phyloP scores from a whole-genome alignment of 1,284 basidiomycete species.

The Ustilago nuda region DNA sequence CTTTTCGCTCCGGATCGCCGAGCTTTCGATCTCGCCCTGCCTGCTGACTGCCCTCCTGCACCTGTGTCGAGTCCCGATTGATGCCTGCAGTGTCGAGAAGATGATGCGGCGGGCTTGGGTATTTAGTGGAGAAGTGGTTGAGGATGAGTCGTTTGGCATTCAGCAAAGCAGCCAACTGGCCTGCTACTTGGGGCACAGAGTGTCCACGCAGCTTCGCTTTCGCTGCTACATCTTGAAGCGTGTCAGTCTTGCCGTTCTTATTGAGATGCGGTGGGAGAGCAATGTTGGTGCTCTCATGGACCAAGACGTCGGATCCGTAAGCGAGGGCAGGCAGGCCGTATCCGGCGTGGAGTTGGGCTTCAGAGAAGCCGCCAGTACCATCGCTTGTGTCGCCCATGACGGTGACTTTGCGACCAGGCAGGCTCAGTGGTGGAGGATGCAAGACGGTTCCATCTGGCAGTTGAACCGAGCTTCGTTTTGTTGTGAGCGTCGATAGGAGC shows the following conservation, averaged over 20 bases:
- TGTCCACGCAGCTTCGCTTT: slow-evolving; percentile 59
- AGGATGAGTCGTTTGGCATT: slow-evolving; percentile 55
- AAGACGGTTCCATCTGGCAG: slow-evolving; percentile 63
- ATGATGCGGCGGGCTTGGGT: slow-evolving; percentile 49
- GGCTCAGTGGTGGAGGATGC: slow-evolving; percentile 55
- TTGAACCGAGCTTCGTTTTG: slow-evolving; percentile 45
- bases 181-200: slow-evolving; percentile 63
- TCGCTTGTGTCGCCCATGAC: slow-evolving; percentile 66
- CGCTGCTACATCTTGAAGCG: slow-evolving; percentile 38
- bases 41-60: slow-evolving; percentile 3
- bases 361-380: slow-evolving; percentile 54
- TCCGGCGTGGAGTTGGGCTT: slow-evolving; percentile 19
- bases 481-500: slow-evolving; percentile 50
- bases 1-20: slow-evolving; percentile 45
- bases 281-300: slow-evolving; percentile 68
- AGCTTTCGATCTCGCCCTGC: slow-evolving; percentile 18
- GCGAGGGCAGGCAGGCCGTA: slow-evolving; percentile 26
- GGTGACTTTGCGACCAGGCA: slow-evolving; percentile 63
- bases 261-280: slow-evolving; percentile 51
- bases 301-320: slow-evolving; percentile 60
- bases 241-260: slow-evolving; percentile 45
- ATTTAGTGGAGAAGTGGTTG: slow-evolving; percentile 66
- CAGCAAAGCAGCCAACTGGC: slow-evolving; percentile 59
- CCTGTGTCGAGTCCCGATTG: slow-evolving; percentile 3
- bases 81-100: slow-evolving; percentile 33